Conservation (phyloP, 805 yeast genomes). For the Candida multigemmis region DNA sequence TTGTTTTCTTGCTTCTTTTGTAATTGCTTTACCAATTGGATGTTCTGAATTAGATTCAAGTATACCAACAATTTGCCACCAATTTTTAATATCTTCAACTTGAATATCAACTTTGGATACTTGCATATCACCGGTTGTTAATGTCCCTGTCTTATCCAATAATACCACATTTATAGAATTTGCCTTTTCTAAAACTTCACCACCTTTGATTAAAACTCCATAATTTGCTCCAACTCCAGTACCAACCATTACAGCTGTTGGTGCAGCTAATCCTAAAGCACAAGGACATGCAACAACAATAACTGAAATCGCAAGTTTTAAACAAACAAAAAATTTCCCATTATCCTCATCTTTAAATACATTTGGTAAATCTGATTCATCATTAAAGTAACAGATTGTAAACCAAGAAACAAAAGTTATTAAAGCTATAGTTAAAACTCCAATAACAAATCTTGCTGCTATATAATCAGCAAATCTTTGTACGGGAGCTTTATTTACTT, state of each 20-base stretch:
- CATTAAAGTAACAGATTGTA: slow-evolving; percentile 17
- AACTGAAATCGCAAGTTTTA: slow-evolving; percentile 81
- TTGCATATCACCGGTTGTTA: slow-evolving; percentile 77
- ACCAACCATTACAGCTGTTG: slow-evolving; percentile 98
- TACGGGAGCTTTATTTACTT: slow-evolving; percentile 79
- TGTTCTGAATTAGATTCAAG: slow-evolving; percentile 75
- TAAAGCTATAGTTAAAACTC: slow-evolving; percentile 51
- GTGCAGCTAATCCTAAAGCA: slow-evolving; percentile 95
- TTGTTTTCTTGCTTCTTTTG: slow-evolving; percentile 19
- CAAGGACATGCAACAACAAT: slow-evolving; percentile 98
- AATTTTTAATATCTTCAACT: slow-evolving; percentile 9
- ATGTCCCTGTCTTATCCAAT: slow-evolving; percentile 94
- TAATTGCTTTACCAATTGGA: slow-evolving; percentile 75
- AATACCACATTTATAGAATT: slow-evolving; percentile 55
- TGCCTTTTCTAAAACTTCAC: slow-evolving; percentile 75
- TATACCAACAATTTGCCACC: slow-evolving; percentile 49
- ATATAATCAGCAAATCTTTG: slow-evolving; percentile 81
- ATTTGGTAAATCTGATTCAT: slow-evolving; percentile 28
- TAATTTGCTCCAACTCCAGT: slow-evolving; percentile 90
- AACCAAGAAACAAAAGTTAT: slow-evolving; percentile 48
- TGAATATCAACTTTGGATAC: slow-evolving; percentile 11
- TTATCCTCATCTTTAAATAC: slow-evolving; percentile 37
- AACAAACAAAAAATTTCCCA: slow-evolving; percentile 57
- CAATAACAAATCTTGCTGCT: slow-evolving; percentile 81
- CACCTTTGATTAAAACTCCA: slow-evolving; percentile 91